Conservation (phyloP, 371 early-diverging fungal species). For the Zychaea mexicana region DNA sequence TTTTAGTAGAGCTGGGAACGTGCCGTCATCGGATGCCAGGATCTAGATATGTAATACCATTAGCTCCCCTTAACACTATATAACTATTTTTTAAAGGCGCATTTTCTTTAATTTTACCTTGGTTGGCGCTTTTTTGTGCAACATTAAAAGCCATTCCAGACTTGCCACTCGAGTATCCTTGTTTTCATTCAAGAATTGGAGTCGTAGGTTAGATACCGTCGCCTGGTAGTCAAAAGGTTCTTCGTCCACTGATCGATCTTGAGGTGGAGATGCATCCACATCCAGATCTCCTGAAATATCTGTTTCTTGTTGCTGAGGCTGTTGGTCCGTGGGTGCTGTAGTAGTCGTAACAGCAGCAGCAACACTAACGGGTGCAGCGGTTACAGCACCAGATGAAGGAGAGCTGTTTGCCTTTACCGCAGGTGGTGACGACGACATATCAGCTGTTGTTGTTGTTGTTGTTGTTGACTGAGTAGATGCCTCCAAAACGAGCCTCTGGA, state of each 20-base stretch:
- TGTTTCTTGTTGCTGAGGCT: background rate
- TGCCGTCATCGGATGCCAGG: slow-evolving; percentile 75
- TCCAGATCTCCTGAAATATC: slow-evolving; percentile 1
- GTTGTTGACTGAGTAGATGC: slow-evolving; percentile 14
- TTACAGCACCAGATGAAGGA: no score
- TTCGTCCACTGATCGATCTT: slow-evolving; percentile 20
- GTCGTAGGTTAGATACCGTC: slow-evolving; percentile 74
- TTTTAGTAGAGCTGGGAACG: slow-evolving; percentile 80
- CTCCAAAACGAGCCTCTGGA: slow-evolving; percentile 71
- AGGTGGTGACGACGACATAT: background rate
- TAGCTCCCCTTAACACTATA: no score
- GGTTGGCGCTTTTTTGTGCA: slow-evolving; percentile 86
- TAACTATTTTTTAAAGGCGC: no score
- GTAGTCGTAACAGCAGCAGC: no score
- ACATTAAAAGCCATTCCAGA: slow-evolving; percentile 91
- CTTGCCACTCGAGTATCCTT: slow-evolving; percentile 87
- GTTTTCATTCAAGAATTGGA: slow-evolving; percentile 79
- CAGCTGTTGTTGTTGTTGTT: background rate
- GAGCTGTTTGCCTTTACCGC: background rate
- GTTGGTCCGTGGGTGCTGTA: background rate
- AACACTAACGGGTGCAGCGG: no score
- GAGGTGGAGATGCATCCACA: slow-evolving; percentile 13
- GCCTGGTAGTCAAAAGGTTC: slow-evolving; percentile 79
- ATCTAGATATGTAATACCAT: slow-evolving; percentile 32
- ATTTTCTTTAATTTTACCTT: slow-evolving; percentile 48